Base-by-base conservation (phyloP, 352 stramenopile species). In the Phytophthora litchii region DNA sequence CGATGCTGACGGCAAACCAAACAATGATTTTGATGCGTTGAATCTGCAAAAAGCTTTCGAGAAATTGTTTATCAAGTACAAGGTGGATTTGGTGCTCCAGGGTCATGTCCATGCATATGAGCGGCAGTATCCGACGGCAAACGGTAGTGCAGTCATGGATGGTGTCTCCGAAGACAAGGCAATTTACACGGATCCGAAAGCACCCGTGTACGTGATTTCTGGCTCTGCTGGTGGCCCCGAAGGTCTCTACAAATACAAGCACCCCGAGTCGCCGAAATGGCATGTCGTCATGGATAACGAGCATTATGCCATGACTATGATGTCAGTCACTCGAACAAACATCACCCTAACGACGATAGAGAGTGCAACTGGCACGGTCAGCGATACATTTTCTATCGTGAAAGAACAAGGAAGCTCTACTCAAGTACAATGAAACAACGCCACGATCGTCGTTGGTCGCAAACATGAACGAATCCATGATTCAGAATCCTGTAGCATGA, bases 51-150 rank as follows among this genome's bases (percentile, higher is more conserved):
- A 68, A 11, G 75, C 78, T 2, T 88, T 88, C 37, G 78, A 88
- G 35, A 46, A 78, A 8, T 59, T 88, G 1, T 79, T 86, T 36
- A 76, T 86, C 54, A 77, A 80, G 59, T 86, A 83, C 64, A 69
- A 74, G 5, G 78, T 88, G 13, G 78, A 88, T 37, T n/a, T 83
- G n/a, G 77, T 87, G 32, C 40, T 75, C 0, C 47, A 74, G 7
- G 78, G 70, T 17, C 78, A 88, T 35, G 72, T 82, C 17, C 78
- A 88, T 49, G 58, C 67, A 11, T 88, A 88, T 50, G 74, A 79
- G 34, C 74, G 78, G n/a, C 69, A 78, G 14, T 72, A 68, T 12
- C 78, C 78, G 13, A 80, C 69, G 16, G 67, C 65, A 13, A 70
- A 80, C n/a, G 61, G 52, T 43, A 64, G 57, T 17, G 47, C 60